These are phyloP conservation scores for Cairneyella variabilis DNA, from an alignment of 495 filamentous ascomycete genomes.

Conservation along the genomic window DNA sequence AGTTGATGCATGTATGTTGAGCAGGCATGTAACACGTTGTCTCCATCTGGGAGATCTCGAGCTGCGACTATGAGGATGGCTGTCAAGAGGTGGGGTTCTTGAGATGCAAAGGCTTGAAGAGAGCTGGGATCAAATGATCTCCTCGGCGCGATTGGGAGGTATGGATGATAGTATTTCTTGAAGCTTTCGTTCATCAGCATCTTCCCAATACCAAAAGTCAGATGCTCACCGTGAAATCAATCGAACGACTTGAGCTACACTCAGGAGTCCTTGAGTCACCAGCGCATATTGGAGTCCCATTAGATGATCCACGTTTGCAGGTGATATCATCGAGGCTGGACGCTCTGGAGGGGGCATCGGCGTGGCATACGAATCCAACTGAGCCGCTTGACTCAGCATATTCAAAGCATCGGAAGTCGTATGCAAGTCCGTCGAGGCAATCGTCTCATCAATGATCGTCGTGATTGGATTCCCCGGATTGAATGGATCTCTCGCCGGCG, in stretches of 20 bases:
- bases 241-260: conserved; percentile 44
- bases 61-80: conserved; percentile 59
- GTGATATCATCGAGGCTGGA: not conserved
- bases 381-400: conserved; percentile 39
- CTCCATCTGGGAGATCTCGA: conserved; percentile 51
- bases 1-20: conserved; percentile 58
- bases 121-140: conserved; percentile 44
- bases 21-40: conserved; percentile 53
- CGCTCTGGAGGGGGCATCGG: conserved; percentile 11
- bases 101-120: conserved; percentile 42
- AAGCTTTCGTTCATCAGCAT: conserved; percentile 2
- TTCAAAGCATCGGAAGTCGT: conserved; percentile 42
- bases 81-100: conserved; percentile 55
- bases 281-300: conserved; percentile 40
- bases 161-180: conserved; percentile 52
- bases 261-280: conserved; percentile 45
- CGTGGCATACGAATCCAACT: conserved; percentile 25
- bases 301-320: not conserved
- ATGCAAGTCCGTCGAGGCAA: conserved; percentile 34
- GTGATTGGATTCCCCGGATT: conserved; percentile 20
- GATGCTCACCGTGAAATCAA: conserved; percentile 48
- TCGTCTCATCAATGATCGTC: conserved; percentile 30
- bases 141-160: conserved; percentile 54
- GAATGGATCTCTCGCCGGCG: conserved; percentile 28
- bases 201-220: not conserved